Evolutionary conservation across 129 eudicot species (phyloP), one percentile per base, ranked within the genome.

Genomic region (Rutidosis leptorrhynchoides): DNA sequence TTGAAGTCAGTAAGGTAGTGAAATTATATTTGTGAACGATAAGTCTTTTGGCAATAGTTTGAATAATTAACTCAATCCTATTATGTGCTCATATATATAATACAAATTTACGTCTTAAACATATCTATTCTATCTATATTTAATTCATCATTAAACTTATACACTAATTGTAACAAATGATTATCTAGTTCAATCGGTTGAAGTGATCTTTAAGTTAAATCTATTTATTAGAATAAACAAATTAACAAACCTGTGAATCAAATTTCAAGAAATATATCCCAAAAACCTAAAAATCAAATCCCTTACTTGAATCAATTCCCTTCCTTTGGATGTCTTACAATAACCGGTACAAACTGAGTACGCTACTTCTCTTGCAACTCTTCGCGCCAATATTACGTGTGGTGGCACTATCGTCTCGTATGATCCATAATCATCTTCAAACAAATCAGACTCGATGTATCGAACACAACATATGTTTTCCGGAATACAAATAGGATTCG

Each of bases 251-350:
- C 24, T 56, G 30, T 8, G 3, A 2, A 37, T 65, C 56, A 90
- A 59, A 75, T 73, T 79, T 90, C 97, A 24, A 90, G 78, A 65
- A 80, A 90, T 40, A 40, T 40, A 12, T 2, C 91, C 95, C 3
- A 94, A 86, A 75, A 87, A 35, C 69, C 89, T 80, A 25, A 86
- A 83, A 30, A 90, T 76, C 7, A 87, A 76, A 74, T 90, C 78
- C 78, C 92, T 77, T 29, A 87, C 84, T 71, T 84, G 65, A 68
- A 82, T 80, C 81, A 82, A 70, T 59, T 90, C 74, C 61, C 69
- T 83, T 22, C 80, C 82, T 53, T 74, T 83, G 2, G 77, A 64
- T 23, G 83, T 77, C 61, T 83, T 84, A 20, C 90, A 84, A 56
- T 74, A 69, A 30, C 79, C 94, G 0, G 71, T 67, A 26, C 83